Percentiles rank a stretch among this genome's conserved stretches.
These are phyloP conservation scores for Cajanus cajan DNA, from an alignment of 306 rosid species.

Conservation along the genomic window DNA sequence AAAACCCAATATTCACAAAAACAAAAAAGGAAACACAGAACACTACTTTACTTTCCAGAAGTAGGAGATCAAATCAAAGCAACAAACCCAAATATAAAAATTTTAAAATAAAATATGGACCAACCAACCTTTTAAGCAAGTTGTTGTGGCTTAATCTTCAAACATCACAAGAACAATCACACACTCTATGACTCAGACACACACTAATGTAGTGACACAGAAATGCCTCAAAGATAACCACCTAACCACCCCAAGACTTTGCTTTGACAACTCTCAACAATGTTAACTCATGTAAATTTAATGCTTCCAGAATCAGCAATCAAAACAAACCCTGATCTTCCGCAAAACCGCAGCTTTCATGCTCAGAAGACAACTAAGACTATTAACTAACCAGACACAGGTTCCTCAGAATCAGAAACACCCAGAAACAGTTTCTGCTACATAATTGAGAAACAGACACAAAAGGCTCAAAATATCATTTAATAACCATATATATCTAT, in stretches of 20 bases:
- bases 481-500: background rate
- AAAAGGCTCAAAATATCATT: constrained; percentile 28
- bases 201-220: constrained; percentile 11
- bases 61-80: constrained; percentile 44
- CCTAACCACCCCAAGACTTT: constrained; percentile 24
- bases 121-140: constrained; percentile 73
- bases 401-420: constrained; percentile 37
- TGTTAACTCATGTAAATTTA: background rate
- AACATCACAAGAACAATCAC: constrained; percentile 35
- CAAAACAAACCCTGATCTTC: constrained; percentile 23
- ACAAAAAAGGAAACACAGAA: constrained; percentile 21
- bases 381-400: constrained; percentile 30
- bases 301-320: constrained; percentile 48
- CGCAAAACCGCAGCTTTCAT: constrained; percentile 36
- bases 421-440: constrained; percentile 34
- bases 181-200: constrained; percentile 28
- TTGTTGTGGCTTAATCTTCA: constrained; percentile 56
- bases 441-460: constrained; percentile 36
- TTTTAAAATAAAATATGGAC: constrained; percentile 27
- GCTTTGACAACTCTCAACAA: constrained; percentile 27
- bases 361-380: constrained; percentile 5
- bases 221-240: constrained; percentile 28
- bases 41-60: constrained; percentile 30
- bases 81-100: constrained; percentile 6
- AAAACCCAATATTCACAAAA: background rate